Evolutionary conservation across 495 filamentous ascomycete genomes (phyloP), one percentile per base, ranked within the genome.

Genomic region (Jackrogersella minutella): DNA sequence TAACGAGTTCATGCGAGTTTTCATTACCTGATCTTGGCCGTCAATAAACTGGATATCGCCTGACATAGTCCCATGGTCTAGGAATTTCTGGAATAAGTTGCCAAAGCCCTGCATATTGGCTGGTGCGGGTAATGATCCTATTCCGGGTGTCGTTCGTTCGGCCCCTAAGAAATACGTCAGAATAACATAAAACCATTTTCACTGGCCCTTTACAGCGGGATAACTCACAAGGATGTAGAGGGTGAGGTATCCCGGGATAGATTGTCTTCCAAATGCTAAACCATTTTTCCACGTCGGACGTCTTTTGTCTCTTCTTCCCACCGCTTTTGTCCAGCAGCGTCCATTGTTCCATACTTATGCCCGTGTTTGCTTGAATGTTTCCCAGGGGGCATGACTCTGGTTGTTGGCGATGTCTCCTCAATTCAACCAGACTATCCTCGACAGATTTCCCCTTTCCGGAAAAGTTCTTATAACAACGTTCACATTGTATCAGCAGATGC

Each of bases 211-310:
- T n/a, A n/a, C n/a, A n/a, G n/a, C n/a, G n/a, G n/a, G 24, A 46
- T 17, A 37, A 58, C 61, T 46, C 34, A 64, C 61, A 64, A 17
- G 61, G 61, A 28, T 64, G 61, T 2, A 1, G 0, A 5, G 61
- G 61, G 2, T 19, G 61, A 19, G 26, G 6, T 14, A 0, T n/a
- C 2, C n/a, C 43, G 34, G 52, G 61, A 28, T 34, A 64, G 10
- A 64, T 64, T 7, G 44, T 64, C 0, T 58, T 33, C 61, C 61
- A 64, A 7, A 64, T 57, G 14, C 34, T 28, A 16, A 33, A 57
- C 61, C 61, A 58, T 33, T 64, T 64, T 4, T 64, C 34, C 14
- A 64, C 44, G 3, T 64, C 61, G 0, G 43, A 58, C 3, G 49
- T 13, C 52, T 58, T 64, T 14, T 51, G 53, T 24, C 34, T 58